Evolutionary conservation across 2,329 filamentous ascomycete genomes (phyloP), one percentile per base, ranked within the genome.

Genomic region (Chaetomiaceae sp.): DNA sequence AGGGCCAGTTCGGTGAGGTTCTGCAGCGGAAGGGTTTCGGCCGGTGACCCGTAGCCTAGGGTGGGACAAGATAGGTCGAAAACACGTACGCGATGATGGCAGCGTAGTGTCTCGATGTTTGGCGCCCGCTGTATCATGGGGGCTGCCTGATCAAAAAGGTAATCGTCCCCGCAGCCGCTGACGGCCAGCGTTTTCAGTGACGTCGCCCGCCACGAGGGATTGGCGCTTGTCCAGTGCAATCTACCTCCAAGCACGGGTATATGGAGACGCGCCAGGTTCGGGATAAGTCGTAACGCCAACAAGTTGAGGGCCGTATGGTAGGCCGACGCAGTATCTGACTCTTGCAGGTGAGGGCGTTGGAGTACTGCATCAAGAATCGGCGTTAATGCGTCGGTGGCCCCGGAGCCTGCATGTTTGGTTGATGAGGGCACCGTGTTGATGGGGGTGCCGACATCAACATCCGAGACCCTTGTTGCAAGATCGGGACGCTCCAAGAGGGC

Each of bases 31-130:
- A 10, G 17, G 1, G 30, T 19, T 1, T 41, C 9, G 25, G 23
- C 16, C 19, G n/a, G 21, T 17, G 37, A 31, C n/a, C 19, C 12
- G 19, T 17, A 17, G 45, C 17, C 23, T 2, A 33, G n/a, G 25
- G 10, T 2, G 16, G 25, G 17, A 7, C 6, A 5, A 16, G 42
- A 48, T 9, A 9, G 1, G 9, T 48, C 30, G 38, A 7, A 35
- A n/a, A 37, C 39, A 7, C 12, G 3, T 4, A 5, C 16, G 17
- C 16, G 21, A 1, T 21, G 2, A n/a, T 35, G 14, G 38, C 46
- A 48, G 38, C 37, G 46, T 6, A 48, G 21, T 4, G 34, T 25
- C 39, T 42, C 19, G 8, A 48, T 19, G 21, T 48, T 48, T 4
- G 38, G 23, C 4, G 27, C 38, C 19, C 16, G 30, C 16, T 14